Conservation (phyloP, 2,329 filamentous ascomycete species). For the Colletotrichum plurivorum region DNA sequence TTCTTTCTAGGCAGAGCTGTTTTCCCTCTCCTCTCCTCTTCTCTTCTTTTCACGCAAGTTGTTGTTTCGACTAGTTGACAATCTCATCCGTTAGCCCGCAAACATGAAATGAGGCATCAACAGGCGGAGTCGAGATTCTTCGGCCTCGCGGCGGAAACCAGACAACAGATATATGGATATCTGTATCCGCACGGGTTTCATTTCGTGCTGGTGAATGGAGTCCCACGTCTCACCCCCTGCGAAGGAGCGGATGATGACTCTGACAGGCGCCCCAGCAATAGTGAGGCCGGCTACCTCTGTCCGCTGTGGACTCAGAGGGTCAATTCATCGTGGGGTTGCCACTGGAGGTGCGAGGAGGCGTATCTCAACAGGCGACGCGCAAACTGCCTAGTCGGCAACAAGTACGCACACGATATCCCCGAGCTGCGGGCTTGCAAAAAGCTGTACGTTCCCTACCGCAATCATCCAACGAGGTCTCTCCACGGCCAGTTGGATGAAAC, state of each 20-base stretch:
- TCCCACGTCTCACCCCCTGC: background rate
- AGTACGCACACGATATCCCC: background rate
- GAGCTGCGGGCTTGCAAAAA: background rate
- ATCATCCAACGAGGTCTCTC: too few species aligned
- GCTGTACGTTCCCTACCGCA: background rate
- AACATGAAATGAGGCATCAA: background rate
- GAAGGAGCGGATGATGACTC: background rate
- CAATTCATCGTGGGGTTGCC: background rate
- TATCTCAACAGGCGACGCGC: background rate
- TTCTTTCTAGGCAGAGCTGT: too few species aligned
- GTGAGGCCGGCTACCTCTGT: background rate
- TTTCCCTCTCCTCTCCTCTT: too few species aligned
- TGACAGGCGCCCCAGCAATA: background rate
- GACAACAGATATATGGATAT: background rate
- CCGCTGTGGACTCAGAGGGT: background rate
- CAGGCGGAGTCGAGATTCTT: background rate
- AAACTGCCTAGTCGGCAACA: too few species aligned
- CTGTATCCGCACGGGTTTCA: background rate
- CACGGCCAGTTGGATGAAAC: too few species aligned
- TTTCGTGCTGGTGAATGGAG: background rate
- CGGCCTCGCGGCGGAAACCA: background rate
- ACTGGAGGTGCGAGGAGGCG: background rate
- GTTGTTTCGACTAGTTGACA: too few species aligned
- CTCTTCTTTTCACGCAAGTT: too few species aligned
- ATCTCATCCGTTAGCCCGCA: background rate